Evolutionary conservation across 371 early-diverging fungal species (phyloP), one percentile per base, ranked within the genome.

Genomic region (Massospora cicadina): DNA sequence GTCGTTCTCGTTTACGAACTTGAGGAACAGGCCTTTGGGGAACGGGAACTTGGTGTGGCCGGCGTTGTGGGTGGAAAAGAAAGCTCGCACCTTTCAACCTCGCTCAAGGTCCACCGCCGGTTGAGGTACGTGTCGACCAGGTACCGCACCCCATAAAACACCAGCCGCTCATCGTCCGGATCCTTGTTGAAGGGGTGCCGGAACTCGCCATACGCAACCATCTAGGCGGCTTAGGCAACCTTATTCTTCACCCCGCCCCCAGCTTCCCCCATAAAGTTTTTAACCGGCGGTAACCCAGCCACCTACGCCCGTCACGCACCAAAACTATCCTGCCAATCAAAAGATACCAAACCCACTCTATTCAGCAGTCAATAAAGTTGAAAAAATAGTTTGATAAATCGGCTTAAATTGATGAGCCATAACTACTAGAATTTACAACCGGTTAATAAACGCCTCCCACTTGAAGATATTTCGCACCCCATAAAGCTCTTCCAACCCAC

Each of bases 121-220:
- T 71, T 68, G 17, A 91, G 60, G 68, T 87, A 85, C 59, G 79
- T 73, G 63, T 87, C 87, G 54, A 91, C 75, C 68, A 89, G 74
- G 76, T 87, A 85, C 5, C 87, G 81, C 13, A 89, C 77, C n/a
- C 91, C 91, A 71, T 84, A 88, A 62, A 84, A 83, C 60, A 89
- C 79, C 27, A 89, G 76, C 58, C 91, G 85, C 28, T 71, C 68
- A 71, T 90, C 91, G 21, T 70, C 63, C 0, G 68, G 33, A 69
- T 87, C 87, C 43, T 79, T 76, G 60, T 86, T 74, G 69, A 71
- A 86, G 7, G 77, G 68, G 17, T 71, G 64, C 3, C 91, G 84
- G 71, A 87, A 88, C 70, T 89, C 89, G 27, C 80, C 85, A 65
- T 90, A 90, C 28, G 91, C 91, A 12, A 81, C 79, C 82, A 83